Conservation (phyloP, 2,329 filamentous ascomycete species). For the Fusarium verticillioides region DNA sequence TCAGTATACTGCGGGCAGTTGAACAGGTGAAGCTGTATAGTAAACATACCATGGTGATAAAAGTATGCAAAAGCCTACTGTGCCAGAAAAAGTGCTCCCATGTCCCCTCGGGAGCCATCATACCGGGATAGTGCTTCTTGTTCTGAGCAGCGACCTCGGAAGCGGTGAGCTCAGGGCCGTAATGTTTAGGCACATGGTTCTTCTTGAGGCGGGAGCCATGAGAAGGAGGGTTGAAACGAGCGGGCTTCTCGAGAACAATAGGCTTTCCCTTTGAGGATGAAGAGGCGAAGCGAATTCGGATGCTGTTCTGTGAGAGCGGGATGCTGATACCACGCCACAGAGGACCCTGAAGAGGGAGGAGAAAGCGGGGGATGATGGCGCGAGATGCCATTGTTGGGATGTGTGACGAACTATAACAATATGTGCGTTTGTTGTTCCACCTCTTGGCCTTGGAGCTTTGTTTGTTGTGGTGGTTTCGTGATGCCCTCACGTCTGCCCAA, state of each 20-base stretch:
- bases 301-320: conserved; percentile 49
- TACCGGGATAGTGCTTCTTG: conserved; percentile 82
- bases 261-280: conserved; percentile 59
- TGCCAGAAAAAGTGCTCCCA: conserved; percentile 88
- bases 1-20: conserved; percentile 5
- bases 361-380: conserved; percentile 71
- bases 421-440: not conserved
- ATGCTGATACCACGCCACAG: conserved; percentile 62
- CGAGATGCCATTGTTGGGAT: conserved; percentile 55
- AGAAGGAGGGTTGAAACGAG: conserved; percentile 91
- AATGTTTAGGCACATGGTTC: conserved; percentile 69
- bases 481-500: conserved; percentile 31
- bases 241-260: conserved; percentile 83
- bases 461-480: conserved; percentile 26
- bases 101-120: conserved; percentile 86
- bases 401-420: not conserved
- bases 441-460: conserved; percentile 16
- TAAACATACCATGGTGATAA: conserved; percentile 80
- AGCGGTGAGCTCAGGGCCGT: conserved; percentile 76
- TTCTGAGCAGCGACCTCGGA: conserved; percentile 74
- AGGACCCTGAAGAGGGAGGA: conserved; percentile 70
- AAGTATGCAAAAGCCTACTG: conserved; percentile 79
- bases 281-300: conserved; percentile 51
- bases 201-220: conserved; percentile 78
- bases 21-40: not conserved